Evolutionary conservation across 805 yeast genomes (phyloP), one percentile per base, ranked within the genome.

Genomic region (Yarrowia deformans): DNA sequence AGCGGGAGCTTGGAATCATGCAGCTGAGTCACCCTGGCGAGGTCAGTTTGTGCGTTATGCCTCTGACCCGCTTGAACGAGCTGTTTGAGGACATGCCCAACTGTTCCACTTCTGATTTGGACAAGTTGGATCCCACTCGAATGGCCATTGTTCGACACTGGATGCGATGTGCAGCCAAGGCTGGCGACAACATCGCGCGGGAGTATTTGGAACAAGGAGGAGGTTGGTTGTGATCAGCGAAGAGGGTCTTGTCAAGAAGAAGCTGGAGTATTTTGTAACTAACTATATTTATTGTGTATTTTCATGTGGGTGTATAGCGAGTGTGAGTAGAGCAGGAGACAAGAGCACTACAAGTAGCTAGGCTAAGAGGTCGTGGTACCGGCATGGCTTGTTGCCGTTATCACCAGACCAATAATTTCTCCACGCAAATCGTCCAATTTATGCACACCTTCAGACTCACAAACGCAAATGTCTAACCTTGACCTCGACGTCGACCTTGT

Each of bases 81-180:
- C 70, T 72, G 12, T 75, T 74, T 68, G 67, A 49, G 18, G 68
- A 61, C 56, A 48, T 63, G 56, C 66, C 66, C 14, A 18, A n/a
- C 10, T 63, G 68, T 71, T 13, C 68, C 64, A 14, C 58, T 42
- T 16, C 55, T 58, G 76, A 74, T 60, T 45, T 70, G 46, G 77
- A 75, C 61, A 75, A 75, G 67, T 69, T 70, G 43, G 76, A 75
- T 60, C 77, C 77, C 5, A 69, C 74, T 23, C 72, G 76, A 35
- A 75, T 75, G 77, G 75, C 76, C 5, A 68, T 75, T n/a, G 70
- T 74, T 60, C 72, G 71, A 61, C 76, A 75, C 54, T 74, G 75
- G 75, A 75, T 75, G 77, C 13, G 69, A 10, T 61, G 55, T 32
- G 76, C 77, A 1, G 74, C 76, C 14, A 58, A 60, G 23, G 69